Base-by-base conservation (phyloP, 2,329 filamentous ascomycete genomes). In the Colletotrichum limetticola region DNA sequence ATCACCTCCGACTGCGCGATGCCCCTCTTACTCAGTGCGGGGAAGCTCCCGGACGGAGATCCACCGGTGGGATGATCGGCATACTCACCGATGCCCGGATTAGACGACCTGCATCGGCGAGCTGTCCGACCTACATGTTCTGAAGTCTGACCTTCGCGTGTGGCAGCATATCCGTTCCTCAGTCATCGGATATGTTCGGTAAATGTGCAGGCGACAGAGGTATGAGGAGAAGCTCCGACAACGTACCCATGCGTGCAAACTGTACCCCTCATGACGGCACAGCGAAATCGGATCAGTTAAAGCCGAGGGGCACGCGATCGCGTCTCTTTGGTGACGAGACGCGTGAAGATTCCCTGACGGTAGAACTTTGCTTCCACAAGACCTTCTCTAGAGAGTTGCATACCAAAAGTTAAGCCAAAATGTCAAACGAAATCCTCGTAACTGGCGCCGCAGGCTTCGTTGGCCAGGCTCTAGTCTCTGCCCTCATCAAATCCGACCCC, bases 361-460 rank as follows among this genome's bases (percentile, higher is more conserved):
- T 37, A n/a, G n/a, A 11, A 53, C 11, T 28, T 19, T 61, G 8
- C 30, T 30, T n/a, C 8, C 7, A 14, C 16, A 12, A 9, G 16
- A 12, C 0, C 32, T 5, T n/a, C 4, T 42, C 16, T 3, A 24
- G 16, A 46, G 12, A 9, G 12, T 16, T 9, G 28, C 5, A 6
- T 7, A 2, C 1, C 0, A 14, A 22, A 26, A n/a, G 4, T 22
- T 35, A 19, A 16, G 1, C 14, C 26, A 71, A 7, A 0, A 73
- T 73, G 71, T 53, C 66, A n/a, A 66, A 65, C 24, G 61, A 86
- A 70, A 85, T 92, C 49, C 86, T 92, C 78, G 91, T 93, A 76
- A 92, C 91, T 12, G 91, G 91, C 5, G 90, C 87, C 6, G 88
- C 88, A 63, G 91, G 91, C 74, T 92, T 92, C 79, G 88, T 93